A percentile compares a stretch with the other conserved stretches of the same genome.
Evolutionary conservation across 2,329 filamentous ascomycete genomes (phyloP).

Genomic region (Rachicladosporium sp.): DNA sequence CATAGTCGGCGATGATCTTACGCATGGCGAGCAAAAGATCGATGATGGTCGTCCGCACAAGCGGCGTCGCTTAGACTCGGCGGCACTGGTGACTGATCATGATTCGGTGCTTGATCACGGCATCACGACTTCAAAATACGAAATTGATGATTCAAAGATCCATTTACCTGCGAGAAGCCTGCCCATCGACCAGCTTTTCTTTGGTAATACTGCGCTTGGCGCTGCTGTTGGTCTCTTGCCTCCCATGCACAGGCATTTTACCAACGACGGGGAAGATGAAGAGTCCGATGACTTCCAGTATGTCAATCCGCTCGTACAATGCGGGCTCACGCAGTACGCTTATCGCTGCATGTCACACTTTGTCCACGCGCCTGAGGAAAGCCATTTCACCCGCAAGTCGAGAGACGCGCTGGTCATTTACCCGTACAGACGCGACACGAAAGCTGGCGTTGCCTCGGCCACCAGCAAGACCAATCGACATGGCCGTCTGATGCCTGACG

Average conservation of each 20-base stretch:
- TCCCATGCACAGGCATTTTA: background rate
- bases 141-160: background rate
- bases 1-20: background rate
- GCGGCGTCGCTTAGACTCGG: conserved; percentile 17
- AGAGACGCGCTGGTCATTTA: conserved; percentile 17
- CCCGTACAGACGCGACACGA: conserved; percentile 18
- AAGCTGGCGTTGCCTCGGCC: background rate
- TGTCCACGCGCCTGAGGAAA: conserved; percentile 10
- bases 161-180: conserved; percentile 13
- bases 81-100: background rate
- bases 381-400: conserved; percentile 11
- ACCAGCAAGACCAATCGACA: background rate
- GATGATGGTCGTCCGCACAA: conserved; percentile 18
- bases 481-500: conserved; percentile 1
- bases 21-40: conserved; percentile 15
- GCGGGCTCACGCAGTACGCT: conserved; percentile 17
- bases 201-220: conserved; percentile 17
- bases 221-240: conserved; percentile 8
- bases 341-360: conserved; percentile 18
- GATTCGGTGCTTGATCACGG: background rate
- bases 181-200: conserved; percentile 25
- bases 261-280: conserved; percentile 6
- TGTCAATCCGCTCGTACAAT: conserved; percentile 3
- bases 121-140: background rate
- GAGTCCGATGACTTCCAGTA: conserved; percentile 14